phyloP scores from a whole-genome alignment of 2,329 filamentous ascomycete genomes.

The Epichloe gansuensis region DNA sequence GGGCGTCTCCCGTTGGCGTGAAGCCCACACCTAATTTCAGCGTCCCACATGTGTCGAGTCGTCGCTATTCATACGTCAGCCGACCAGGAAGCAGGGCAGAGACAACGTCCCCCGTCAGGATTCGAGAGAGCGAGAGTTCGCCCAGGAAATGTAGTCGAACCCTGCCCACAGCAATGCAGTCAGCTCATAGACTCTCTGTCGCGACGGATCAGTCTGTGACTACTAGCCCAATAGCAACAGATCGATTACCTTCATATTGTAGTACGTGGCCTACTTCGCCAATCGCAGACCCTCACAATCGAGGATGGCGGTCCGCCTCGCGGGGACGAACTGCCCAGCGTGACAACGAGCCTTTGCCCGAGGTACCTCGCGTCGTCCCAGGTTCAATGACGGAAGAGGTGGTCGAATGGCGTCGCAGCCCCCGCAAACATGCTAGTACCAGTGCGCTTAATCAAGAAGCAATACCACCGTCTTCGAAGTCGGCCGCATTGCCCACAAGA shows the following conservation, averaged over 20 bases:
- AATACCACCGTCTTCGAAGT: background rate
- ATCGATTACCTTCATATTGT: background rate
- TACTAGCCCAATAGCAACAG: background rate
- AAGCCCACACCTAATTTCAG: slow-evolving; percentile 39
- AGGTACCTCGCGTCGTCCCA: background rate
- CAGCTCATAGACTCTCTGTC: slow-evolving; percentile 39
- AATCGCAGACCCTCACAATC: background rate
- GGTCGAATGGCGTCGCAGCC: background rate
- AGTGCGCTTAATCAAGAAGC: background rate
- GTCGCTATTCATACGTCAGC: slow-evolving; percentile 31
- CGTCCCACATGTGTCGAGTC: slow-evolving; percentile 32
- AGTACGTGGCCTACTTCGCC: background rate
- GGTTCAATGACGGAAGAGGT: background rate
- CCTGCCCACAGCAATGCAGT: slow-evolving; percentile 33
- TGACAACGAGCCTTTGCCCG: background rate
- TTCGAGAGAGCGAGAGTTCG: background rate
- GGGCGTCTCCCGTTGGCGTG: slow-evolving; percentile 6
- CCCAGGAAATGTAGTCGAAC: slow-evolving; percentile 14
- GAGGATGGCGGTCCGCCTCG: background rate
- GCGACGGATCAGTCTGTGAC: slow-evolving; percentile 32
- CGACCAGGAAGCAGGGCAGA: slow-evolving; percentile 11
- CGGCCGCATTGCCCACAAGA: background rate
- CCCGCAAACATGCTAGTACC: slow-evolving; percentile 5
- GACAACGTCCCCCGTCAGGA: slow-evolving; percentile 2
- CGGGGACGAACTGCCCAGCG: background rate